Base-by-base conservation (phyloP, 306 rosid genomes). In the Lathyrus tuberosus region DNA sequence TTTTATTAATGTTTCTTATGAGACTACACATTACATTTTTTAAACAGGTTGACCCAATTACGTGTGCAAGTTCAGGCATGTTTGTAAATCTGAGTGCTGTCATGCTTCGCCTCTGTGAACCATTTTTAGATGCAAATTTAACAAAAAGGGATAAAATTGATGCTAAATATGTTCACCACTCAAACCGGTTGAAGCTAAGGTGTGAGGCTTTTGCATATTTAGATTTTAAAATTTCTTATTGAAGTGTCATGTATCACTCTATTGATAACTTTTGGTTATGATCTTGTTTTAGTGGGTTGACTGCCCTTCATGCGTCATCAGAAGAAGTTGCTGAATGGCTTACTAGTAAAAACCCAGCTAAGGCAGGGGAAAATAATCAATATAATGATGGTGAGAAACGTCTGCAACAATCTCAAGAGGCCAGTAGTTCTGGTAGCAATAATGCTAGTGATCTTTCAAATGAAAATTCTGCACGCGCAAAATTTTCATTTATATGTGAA, bases 11-110 rank as follows among this genome's bases (percentile, higher is more conserved):
- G 4, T 42, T 57, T 31, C 42, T 61, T 31, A 17, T 69, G 77
- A 41, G 15, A 31, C 28, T 51, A 62, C 46, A 0, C 65, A 51
- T 44, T 24, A 37, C 38, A 26, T 38, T 62, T 71, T 74, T 56
- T 53, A 35, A 30, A 30, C 83, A 95, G 99, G 99, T 89, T 70
- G 99, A 95, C 75, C 92, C 86, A 73, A 73, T 89, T 66, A 80
- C 97, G 51, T 87, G 89, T 86, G 99, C 99, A 67, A 95, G 99
- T 86, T 95, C 99, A 44, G 99, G 99, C 88, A 95, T 88, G 89
- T 95, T 95, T 83, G 95, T 95, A 61, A 95, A 82, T 89, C 96
- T 95, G 59, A 89, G 99, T 83, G 89, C 92, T 65, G 97, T 95
- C 56, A 91, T 95, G 99, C 89, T 95, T 75, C 87, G 86, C 44